Percentiles rank a stretch among this genome's conserved stretches.
phyloP scores from a whole-genome alignment of 2,329 filamentous ascomycete species.

The Penicillium paneum region DNA sequence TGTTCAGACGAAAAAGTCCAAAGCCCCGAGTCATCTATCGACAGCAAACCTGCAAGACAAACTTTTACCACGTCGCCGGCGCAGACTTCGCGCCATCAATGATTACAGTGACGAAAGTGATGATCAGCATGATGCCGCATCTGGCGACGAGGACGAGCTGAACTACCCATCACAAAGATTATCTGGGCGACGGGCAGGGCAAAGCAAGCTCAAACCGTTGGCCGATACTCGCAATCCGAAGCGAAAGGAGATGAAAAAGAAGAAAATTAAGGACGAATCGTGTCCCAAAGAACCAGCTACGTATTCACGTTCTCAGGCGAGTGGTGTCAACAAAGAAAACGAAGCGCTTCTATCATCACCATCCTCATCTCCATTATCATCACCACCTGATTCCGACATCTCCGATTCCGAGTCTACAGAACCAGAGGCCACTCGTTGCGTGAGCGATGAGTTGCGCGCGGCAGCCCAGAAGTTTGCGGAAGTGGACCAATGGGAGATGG shows the following conservation, averaged over 20 bases:
- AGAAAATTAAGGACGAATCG: constrained; percentile 13
- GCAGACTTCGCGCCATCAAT: constrained; percentile 14
- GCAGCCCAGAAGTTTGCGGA: constrained; percentile 42
- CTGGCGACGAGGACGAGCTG: constrained; percentile 39
- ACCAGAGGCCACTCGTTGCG: constrained; percentile 14
- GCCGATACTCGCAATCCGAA: constrained; percentile 17
- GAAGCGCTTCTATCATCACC: constrained; percentile 27
- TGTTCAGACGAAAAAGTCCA: constrained; percentile 2
- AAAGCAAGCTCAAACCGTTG: constrained; percentile 21
- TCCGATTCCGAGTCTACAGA: constrained; percentile 25
- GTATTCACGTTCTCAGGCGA: constrained; percentile 14
- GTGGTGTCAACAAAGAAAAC: constrained; percentile 32
- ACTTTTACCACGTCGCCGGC: constrained; percentile 35
- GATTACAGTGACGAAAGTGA: constrained; percentile 29
- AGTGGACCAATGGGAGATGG: constrained; percentile 44
- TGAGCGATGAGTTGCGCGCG: constrained; percentile 37
- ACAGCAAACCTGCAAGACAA: constrained; percentile 38
- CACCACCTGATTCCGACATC: constrained; percentile 31
- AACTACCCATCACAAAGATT: constrained; percentile 26
- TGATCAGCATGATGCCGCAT: constrained; percentile 19
- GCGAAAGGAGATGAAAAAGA: constrained; percentile 14
- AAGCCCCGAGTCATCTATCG: constrained; percentile 24
- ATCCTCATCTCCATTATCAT: constrained; percentile 36
- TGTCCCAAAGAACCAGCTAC: constrained; percentile 3
- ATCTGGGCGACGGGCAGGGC: constrained; percentile 14